Percentiles rank a stretch among this genome's conserved stretches.
These are phyloP conservation scores for Xylaria scruposa DNA, from an alignment of 495 filamentous ascomycete species.

Conservation along the genomic window DNA sequence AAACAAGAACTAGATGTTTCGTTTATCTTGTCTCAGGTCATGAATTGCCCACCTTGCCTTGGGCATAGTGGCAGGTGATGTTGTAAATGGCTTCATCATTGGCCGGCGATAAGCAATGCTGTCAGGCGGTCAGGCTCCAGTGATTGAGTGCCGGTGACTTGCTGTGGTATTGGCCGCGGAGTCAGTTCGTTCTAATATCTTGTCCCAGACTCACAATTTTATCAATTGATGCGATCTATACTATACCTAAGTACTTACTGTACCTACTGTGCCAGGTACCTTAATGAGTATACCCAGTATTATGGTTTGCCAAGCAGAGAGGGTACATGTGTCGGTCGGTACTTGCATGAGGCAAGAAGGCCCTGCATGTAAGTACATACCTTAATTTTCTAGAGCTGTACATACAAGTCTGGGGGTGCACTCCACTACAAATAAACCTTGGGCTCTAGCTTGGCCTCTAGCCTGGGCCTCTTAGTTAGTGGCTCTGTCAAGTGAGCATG, in stretches of 20 bases:
- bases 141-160: background rate
- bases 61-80: background rate
- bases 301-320: background rate
- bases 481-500: background rate
- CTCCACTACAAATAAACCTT: background rate
- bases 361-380: background rate
- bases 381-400: background rate
- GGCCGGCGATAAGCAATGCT: background rate
- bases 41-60: background rate
- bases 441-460: background rate
- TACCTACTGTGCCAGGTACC: no score
- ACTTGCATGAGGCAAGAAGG: background rate
- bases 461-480: background rate
- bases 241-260: no score
- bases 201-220: no score
- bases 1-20: no score
- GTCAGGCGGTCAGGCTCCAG: background rate
- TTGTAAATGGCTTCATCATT: slow-evolving; percentile 1
- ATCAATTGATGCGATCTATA: no score
- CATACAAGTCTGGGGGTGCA: background rate
- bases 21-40: background rate
- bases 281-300: background rate
- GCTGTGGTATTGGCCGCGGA: background rate
- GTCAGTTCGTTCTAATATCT: background rate
- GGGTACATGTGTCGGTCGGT: background rate